Conservation (phyloP, 202 grass and related monocot species). For the Panicum hallii region DNA sequence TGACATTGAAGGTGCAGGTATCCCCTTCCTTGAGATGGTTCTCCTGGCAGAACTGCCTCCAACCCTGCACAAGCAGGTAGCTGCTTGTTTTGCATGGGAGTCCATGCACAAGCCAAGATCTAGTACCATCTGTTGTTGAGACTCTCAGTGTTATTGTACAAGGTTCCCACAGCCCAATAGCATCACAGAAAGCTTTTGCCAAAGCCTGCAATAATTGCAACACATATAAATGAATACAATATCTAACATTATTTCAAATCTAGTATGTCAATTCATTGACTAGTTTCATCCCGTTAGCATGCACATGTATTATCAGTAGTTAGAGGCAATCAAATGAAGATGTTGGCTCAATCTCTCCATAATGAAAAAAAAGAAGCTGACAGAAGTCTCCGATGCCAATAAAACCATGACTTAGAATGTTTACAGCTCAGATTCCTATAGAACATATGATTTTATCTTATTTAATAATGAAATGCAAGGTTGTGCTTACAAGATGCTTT, state of each 20-base stretch:
- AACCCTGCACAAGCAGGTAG: not conserved
- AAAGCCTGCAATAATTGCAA: conserved; percentile 13
- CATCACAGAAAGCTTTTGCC: not conserved
- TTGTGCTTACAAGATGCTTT: not conserved
- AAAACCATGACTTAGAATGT: not conserved
- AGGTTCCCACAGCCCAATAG: not conserved
- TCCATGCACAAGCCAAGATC: conserved; percentile 36
- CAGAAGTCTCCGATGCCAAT: not conserved
- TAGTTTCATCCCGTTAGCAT: not conserved
- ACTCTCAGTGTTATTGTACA: conserved; percentile 19
- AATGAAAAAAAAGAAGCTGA: not conserved
- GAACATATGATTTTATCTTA: not conserved
- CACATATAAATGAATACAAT: not conserved
- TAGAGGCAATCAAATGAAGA: not conserved
- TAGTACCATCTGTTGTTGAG: not conserved
- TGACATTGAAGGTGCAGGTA: conserved; percentile 43
- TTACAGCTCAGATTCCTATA: not conserved
- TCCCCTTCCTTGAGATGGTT: conserved; percentile 47
- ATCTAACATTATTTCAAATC: not conserved
- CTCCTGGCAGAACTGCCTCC: conserved; percentile 40
- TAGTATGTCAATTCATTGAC: not conserved
- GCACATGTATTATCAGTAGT: not conserved
- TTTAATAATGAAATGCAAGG: not conserved
- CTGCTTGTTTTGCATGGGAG: not conserved
- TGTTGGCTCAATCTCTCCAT: not conserved